phyloP scores from a whole-genome alignment of 306 rosid genomes.

The Castanospermum australe region DNA sequence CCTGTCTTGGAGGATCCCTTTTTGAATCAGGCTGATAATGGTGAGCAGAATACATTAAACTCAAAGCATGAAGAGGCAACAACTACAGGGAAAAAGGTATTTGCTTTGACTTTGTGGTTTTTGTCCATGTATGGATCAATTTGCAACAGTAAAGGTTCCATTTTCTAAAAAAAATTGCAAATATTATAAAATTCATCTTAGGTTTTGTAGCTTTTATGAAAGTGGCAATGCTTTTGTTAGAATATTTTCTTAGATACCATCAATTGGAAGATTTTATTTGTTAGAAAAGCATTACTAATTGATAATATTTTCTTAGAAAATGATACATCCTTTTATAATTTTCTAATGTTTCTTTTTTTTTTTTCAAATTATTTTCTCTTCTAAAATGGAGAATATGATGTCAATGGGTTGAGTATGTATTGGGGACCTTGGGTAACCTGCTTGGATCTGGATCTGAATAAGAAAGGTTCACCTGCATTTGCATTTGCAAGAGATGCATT shows the following conservation, averaged over 20 bases:
- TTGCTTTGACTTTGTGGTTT: constrained; percentile 34
- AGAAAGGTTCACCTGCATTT: no score
- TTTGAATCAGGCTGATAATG: constrained; percentile 41
- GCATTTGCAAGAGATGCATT: no score
- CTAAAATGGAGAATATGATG: neutral
- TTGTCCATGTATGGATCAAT: constrained; percentile 14
- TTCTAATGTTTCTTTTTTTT: neutral
- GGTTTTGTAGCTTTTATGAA: neutral
- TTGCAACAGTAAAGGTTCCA: neutral
- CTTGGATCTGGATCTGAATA: no score
- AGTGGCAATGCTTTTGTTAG: neutral
- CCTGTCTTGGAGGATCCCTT: constrained; percentile 61
- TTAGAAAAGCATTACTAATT: neutral
- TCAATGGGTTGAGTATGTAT: no score
- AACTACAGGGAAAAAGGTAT: constrained; percentile 56
- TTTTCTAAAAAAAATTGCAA: neutral
- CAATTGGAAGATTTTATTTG: neutral
- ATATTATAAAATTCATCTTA: neutral
- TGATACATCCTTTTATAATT: neutral
- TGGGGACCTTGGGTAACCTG: no score
- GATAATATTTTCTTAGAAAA: neutral
- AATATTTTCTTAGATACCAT: neutral
- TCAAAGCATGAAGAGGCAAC: constrained; percentile 45
- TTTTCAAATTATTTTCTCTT: neutral
- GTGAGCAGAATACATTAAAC: constrained; percentile 43